Evolutionary conservation across 2,329 filamentous ascomycete genomes (phyloP), one percentile per base, ranked within the genome.

Genomic region (Nannizziopsis barbatae): DNA sequence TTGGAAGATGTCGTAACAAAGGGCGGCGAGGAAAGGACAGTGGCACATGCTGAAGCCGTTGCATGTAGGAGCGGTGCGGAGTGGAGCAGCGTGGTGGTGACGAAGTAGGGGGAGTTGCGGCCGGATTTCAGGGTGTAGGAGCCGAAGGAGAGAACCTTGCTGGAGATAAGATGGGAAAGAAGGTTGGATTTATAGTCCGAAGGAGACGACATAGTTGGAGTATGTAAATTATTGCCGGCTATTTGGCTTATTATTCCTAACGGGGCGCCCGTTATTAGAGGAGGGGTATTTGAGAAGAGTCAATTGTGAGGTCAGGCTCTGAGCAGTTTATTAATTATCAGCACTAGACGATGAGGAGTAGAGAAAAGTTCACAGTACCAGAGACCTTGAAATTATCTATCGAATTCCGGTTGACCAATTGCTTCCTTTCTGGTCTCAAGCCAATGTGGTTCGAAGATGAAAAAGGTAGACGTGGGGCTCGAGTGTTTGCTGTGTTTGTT

Each of bases 71-170:
- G 78, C 53, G 81, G 76, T 17, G 83, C 84, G 45, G 81, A 82
- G 74, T 92, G 87, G 70, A 96, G 93, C 60, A 86, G 80, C 52
- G 89, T 88, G 41, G 89, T 88, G 68, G 95, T 95, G 80, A 96
- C 94, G 75, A 96, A 96, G 76, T 96, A 96, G 37, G 92, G 92
- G 10, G 88, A 95, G 59, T 68, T 64, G 61, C 90, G 86, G 69
- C 86, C 86, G 47, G 89, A 95, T 72, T 98, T 98, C 63, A 98
- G 80, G 58, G 83, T 85, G 71, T 62, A 70, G 43, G 62, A 62
- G 48, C 67, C 67, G 54, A 70, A 70, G 15, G 66, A 62, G 37
- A 71, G 61, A 47, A 66, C 67, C 49, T 63, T 64, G 56, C 63
- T 65, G 55, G 65, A 60, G 46, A 69, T 60, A 36, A 68, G 60